These are phyloP conservation scores for Papiliotrema terrestris DNA, from an alignment of 1,284 basidiomycete genomes.

Conservation along the genomic window DNA sequence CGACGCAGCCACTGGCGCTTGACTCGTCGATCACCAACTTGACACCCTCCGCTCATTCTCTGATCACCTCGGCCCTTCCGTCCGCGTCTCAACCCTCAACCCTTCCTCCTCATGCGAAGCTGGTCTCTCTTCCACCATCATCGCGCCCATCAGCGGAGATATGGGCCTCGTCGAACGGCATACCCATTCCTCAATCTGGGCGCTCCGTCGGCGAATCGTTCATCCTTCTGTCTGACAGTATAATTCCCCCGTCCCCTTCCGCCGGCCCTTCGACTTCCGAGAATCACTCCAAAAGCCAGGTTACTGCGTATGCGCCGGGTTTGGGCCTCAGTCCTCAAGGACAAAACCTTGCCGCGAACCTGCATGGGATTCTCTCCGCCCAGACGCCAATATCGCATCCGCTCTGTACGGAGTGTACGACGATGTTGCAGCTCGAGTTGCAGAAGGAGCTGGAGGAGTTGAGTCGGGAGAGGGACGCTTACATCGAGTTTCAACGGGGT, in stretches of 20 bases:
- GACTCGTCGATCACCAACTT: conserved; percentile 80
- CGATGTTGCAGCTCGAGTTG: conserved; percentile 71
- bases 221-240: conserved; percentile 78
- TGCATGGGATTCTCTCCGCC: conserved; percentile 75
- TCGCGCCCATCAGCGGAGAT: conserved; percentile 35
- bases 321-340: conserved; percentile 23
- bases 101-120: conserved; percentile 56
- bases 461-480: conserved; percentile 86
- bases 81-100: conserved; percentile 18
- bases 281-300: neutral
- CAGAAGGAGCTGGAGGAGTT: conserved; percentile 82
- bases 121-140: conserved; percentile 58
- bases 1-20: conserved; percentile 68
- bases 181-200: conserved; percentile 49
- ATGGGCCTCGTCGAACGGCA: conserved; percentile 59
- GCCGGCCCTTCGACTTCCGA: neutral
- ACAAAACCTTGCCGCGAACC: conserved; percentile 40
- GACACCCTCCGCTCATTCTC: conserved; percentile 48
- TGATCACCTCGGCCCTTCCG: conserved; percentile 69
- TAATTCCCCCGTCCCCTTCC: conserved; percentile 53
- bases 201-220: conserved; percentile 68
- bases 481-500: conserved; percentile 86
- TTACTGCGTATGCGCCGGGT: conserved; percentile 20
- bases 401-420: conserved; percentile 89
- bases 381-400: conserved; percentile 88